phyloP scores from a whole-genome alignment of 768 basidiomycete genomes.

The Psilocybe azurescens region DNA sequence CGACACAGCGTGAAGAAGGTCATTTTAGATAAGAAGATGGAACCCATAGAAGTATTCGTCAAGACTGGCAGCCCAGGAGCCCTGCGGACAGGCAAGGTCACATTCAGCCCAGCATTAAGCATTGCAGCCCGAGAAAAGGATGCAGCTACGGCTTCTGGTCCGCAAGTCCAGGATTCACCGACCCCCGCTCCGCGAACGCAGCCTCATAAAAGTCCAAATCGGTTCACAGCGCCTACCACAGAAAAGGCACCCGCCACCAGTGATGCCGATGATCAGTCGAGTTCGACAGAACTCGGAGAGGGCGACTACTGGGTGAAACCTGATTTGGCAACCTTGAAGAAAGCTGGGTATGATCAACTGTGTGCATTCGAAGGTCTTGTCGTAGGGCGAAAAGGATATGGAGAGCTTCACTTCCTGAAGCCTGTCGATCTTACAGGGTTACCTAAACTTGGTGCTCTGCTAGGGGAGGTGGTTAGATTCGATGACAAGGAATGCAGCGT shows the following conservation, averaged over 20 bases:
- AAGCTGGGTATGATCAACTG: constrained; percentile 74
- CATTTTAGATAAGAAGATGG: constrained; percentile 84
- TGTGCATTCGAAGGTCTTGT: constrained; percentile 76
- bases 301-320: constrained; percentile 96
- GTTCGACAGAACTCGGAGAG: constrained; percentile 58
- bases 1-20: constrained; percentile 93
- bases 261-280: constrained; percentile 29
- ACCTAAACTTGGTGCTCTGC: constrained; percentile 76
- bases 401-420: constrained; percentile 83
- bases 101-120: constrained; percentile 77
- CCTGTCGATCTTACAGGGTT: constrained; percentile 88
- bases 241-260: constrained; percentile 29
- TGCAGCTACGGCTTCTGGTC: constrained; percentile 43
- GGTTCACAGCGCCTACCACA: constrained; percentile 42
- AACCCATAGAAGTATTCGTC: constrained; percentile 70
- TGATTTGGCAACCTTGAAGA: constrained; percentile 71
- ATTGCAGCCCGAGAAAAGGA: constrained; percentile 80
- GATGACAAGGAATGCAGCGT: constrained; percentile 92
- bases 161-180: constrained; percentile 37
- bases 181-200: constrained; percentile 41
- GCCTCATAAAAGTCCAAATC: constrained; percentile 45
- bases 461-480: constrained; percentile 89
- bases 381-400: constrained; percentile 92
- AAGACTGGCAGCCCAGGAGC: constrained; percentile 53
- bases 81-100: constrained; percentile 56